Conservation (phyloP, 2,329 filamentous ascomycete species). For the Colletotrichum simmondsii region DNA sequence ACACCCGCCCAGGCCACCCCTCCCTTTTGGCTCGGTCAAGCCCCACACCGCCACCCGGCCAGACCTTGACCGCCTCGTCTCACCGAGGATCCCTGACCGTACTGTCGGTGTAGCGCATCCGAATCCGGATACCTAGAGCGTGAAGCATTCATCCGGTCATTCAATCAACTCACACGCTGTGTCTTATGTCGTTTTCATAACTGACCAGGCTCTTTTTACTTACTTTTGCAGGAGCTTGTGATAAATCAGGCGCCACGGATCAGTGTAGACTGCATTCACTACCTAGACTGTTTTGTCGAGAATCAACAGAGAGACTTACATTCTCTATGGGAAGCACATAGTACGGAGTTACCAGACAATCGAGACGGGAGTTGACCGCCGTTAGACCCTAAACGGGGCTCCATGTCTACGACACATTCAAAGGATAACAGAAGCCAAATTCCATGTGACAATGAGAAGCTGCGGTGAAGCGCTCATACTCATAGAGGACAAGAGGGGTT, state of each 20-base stretch:
- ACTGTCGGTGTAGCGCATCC: background rate
- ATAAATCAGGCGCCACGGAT: background rate
- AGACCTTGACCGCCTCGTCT: background rate
- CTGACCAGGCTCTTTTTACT: background rate
- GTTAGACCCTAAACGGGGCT: background rate
- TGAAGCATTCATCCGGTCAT: background rate
- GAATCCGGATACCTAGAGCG: background rate
- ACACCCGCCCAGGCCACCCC: background rate
- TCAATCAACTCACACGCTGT: background rate
- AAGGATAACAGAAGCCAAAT: background rate
- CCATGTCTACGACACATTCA: background rate
- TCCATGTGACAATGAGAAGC: background rate
- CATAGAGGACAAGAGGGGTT: too few species aligned
- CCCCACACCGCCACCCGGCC: background rate
- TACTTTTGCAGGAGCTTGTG: background rate
- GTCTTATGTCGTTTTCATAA: background rate
- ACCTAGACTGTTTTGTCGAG: background rate
- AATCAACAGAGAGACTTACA: background rate
- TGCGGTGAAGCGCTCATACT: background rate
- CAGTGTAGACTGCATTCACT: too few species aligned
- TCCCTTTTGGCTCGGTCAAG: background rate
- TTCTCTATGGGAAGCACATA: too few species aligned
- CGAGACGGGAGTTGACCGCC: too few species aligned
- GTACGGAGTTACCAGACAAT: too few species aligned
- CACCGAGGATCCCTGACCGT: background rate